These are phyloP conservation scores for Lathyrus tuberosus DNA, from an alignment of 306 rosid genomes.

Conservation along the genomic window DNA sequence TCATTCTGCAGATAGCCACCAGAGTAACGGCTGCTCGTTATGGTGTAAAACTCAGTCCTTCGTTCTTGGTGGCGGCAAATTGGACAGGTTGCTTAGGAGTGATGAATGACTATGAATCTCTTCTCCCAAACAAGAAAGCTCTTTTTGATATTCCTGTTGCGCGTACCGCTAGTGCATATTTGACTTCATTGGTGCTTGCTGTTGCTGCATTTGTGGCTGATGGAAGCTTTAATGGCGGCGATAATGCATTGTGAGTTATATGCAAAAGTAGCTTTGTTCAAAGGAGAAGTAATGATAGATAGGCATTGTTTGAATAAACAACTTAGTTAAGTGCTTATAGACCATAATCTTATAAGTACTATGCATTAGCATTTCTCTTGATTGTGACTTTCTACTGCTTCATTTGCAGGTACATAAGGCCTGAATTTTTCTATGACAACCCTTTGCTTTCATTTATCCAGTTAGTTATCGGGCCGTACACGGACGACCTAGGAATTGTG, in stretches of 20 bases:
- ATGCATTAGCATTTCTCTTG: neutral
- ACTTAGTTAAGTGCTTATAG: neutral
- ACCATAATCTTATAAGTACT: neutral
- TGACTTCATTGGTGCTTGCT: constrained; percentile 79
- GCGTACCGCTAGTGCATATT: constrained; percentile 83
- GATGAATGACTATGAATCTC: constrained; percentile 89
- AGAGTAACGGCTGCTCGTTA: constrained; percentile 84
- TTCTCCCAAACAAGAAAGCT: constrained; percentile 83
- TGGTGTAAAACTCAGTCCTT: constrained; percentile 92
- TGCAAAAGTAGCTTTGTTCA: neutral
- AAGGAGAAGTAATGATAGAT: neutral
- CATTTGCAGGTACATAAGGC: constrained; percentile 84
- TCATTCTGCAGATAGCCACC: constrained; percentile 71
- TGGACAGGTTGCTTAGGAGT: constrained; percentile 98
- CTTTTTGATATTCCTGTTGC: constrained; percentile 91
- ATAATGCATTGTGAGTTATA: constrained; percentile 77
- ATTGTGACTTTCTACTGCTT: neutral
- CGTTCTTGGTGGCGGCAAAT: constrained; percentile 87
- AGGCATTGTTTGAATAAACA: neutral
- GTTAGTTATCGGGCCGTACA: constrained; percentile 82
- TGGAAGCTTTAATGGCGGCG: constrained; percentile 94
- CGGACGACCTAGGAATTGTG: constrained; percentile 96
- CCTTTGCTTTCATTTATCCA: constrained; percentile 88
- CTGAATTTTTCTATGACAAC: constrained; percentile 87
- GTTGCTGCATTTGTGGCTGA: constrained; percentile 81